Evolutionary conservation across 2,329 filamentous ascomycete genomes (phyloP).

Genomic region (Annulohypoxylon truncatum): DNA sequence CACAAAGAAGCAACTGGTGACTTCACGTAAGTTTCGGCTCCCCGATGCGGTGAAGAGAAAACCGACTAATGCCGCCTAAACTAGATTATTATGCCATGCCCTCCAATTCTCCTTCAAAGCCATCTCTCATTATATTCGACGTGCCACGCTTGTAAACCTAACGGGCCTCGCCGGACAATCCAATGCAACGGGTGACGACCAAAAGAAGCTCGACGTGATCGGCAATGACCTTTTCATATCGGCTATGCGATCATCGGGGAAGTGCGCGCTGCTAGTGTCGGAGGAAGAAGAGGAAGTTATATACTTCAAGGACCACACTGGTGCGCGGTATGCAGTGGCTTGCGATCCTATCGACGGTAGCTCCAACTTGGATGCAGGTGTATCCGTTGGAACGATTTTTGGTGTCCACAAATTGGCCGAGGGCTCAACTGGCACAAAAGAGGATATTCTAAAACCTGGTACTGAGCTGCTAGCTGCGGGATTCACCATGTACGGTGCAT

Average conservation of each 20-base stretch:
- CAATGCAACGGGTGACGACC: constrained; percentile 96
- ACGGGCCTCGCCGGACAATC: constrained; percentile 94
- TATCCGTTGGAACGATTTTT: constrained; percentile 98
- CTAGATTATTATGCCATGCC: constrained; percentile 91
- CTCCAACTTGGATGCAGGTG: constrained; percentile 96
- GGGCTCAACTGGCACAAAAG: constrained; percentile 76
- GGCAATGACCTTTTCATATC: constrained; percentile 98
- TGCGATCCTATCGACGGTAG: constrained; percentile 99
- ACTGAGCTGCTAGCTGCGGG: constrained; percentile 92
- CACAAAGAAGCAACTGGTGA: constrained; percentile 96
- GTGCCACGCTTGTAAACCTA: constrained; percentile 93
- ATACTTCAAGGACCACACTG: constrained; percentile 79
- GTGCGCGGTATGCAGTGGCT: constrained; percentile 90
- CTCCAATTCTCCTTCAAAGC: constrained; percentile 99
- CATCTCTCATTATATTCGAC: constrained; percentile 98
- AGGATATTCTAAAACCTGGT: constrained; percentile 89
- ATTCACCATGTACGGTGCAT: constrained; percentile 99
- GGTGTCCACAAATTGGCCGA: constrained; percentile 91
- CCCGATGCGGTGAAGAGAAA: neutral
- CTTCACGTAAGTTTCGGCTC: constrained; percentile 80
- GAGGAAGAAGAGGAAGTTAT: constrained; percentile 97
- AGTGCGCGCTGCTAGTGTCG: constrained; percentile 92
- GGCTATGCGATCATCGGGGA: constrained; percentile 92
- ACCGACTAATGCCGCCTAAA: constrained; percentile 16
- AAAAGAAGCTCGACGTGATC: constrained; percentile 99